Base-by-base conservation (phyloP, 305 asterid genomes). In the Nicotiana rustica region DNA sequence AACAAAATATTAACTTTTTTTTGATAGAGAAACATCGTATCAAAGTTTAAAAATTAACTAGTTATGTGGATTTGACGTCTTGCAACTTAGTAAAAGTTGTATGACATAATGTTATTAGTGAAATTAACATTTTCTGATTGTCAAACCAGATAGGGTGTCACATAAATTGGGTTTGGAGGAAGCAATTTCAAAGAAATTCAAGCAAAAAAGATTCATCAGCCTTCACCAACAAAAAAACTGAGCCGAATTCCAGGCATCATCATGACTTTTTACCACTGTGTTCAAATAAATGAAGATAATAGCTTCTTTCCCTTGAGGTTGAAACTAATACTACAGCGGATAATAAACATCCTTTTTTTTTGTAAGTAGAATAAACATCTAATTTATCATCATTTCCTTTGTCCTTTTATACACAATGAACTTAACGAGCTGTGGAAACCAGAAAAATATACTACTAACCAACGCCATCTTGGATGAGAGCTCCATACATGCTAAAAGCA, bases 391-490 rank as follows among this genome's bases (percentile, higher is more conserved):
- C 10, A 41, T 6, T 71, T 19, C 61, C 15, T 70, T 44, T 70
- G 57, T 19, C 36, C 60, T 44, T 14, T 59, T 49, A 73, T 73
- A 7, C 62, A 73, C 62, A 25, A 49, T 4, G 17, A 52, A 52
- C 15, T 52, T 52, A 2, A 52, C 5, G 13, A 13, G 57, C 13
- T 52, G 57, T 4, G 57, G 57, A 52, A 52, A 12, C 57, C 15
- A 3, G 5, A 52, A 52, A 52, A 10, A 52, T 4, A 52, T 52
- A 47, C 38, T 36, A 36, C 5, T 36, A 52, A 52, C 57, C 57
- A 12, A 49, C 41, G 12, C 15, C 79, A 73, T 73, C 79, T 73
- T 73, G 64, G 66, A 75, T 61, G 47, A 79, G 78, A 55, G 78
- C 38, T 67, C 19, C 83, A 55, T 31, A 33, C 33, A 17, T 55